Evolutionary conservation across 2,329 filamentous ascomycete species (phyloP), one percentile per base, ranked within the genome.

Genomic region (Sphaerulina vaccinii): DNA sequence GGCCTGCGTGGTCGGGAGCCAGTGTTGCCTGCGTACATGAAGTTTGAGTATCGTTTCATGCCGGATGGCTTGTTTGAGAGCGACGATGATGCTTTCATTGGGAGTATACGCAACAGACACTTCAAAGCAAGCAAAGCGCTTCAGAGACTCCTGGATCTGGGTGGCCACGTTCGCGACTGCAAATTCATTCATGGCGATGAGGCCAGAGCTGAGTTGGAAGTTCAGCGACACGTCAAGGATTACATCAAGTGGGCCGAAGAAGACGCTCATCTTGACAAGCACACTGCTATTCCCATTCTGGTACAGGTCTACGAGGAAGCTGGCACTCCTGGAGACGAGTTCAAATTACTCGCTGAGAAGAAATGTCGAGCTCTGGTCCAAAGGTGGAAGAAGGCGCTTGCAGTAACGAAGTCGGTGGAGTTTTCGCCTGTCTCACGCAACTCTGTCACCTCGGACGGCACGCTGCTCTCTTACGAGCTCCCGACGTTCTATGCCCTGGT

Each of bases 1-100:
- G 73, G 73, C 5, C 74, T 77, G 68, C 78, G 80, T 36, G 80
- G 81, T 13, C 77, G 75, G 46, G 80, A 83, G 65, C 76, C 81
- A 8, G 64, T 83, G 1, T 62, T 84, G 10, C 78, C 79, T 1
- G 63, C 66, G 10, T 69, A 69, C 54, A 83, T 79, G 79, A 68
- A 71, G 38, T 65, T 73, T 43, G 79, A 83, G 56, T 82, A 82
- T 55, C 67, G 68, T 7, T 80, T 75, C 13, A 62, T 84, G 11
- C 80, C 80, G 1, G 70, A 75, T 7, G 70, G 72, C 7, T 64
- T 84, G 1, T 84, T 83, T 65, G 73, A 74, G 7, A 65, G 69
- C 9, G 57, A 70, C 15, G 66, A 71, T 36, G 66, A 70, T 16
- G 72, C 77, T 0, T 74, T 78, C 54, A 75, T 84, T 51, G 70